These are phyloP conservation scores for Arthrobotrys entomopaga DNA, from an alignment of 2,329 filamentous ascomycete genomes.

Conservation along the genomic window DNA sequence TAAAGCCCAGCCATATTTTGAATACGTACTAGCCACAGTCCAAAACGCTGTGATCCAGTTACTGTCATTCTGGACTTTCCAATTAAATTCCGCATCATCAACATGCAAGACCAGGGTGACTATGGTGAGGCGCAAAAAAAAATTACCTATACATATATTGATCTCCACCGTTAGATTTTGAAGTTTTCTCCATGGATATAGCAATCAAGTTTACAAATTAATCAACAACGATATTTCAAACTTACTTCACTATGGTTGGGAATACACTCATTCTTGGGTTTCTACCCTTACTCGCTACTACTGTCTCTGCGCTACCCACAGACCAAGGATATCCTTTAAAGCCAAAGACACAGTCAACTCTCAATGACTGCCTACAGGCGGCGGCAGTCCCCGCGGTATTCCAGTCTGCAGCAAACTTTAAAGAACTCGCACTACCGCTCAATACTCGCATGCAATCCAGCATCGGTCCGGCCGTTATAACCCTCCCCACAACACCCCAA, in stretches of 20 bases:
- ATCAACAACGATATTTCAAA: too few species aligned
- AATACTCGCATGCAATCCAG: slow-evolving; percentile 12
- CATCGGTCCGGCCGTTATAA: slow-evolving; percentile 67
- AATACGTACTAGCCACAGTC: neutral
- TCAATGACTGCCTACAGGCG: slow-evolving; percentile 5
- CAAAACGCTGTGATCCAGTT: neutral
- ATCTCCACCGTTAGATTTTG: too few species aligned
- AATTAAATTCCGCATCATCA: too few species aligned
- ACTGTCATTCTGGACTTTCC: neutral
- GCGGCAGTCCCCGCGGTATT: slow-evolving; percentile 1
- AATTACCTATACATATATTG: too few species aligned
- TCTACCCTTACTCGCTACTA: slow-evolving; percentile 4
- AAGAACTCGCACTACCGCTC: neutral
- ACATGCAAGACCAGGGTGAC: too few species aligned
- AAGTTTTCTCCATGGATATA: too few species aligned
- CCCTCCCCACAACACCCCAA: slow-evolving; percentile 67
- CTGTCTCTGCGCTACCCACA: neutral
- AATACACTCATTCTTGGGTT: neutral
- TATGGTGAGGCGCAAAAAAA: too few species aligned
- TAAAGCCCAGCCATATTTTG: neutral
- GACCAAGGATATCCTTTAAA: too few species aligned
- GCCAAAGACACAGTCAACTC: neutral
- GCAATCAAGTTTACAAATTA: too few species aligned
- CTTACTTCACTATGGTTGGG: too few species aligned
- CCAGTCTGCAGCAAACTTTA: slow-evolving; percentile 8